These are phyloP conservation scores for Umbelopsis sp. DNA, from an alignment of 192 early-diverging fungal genomes.

Conservation along the genomic window DNA sequence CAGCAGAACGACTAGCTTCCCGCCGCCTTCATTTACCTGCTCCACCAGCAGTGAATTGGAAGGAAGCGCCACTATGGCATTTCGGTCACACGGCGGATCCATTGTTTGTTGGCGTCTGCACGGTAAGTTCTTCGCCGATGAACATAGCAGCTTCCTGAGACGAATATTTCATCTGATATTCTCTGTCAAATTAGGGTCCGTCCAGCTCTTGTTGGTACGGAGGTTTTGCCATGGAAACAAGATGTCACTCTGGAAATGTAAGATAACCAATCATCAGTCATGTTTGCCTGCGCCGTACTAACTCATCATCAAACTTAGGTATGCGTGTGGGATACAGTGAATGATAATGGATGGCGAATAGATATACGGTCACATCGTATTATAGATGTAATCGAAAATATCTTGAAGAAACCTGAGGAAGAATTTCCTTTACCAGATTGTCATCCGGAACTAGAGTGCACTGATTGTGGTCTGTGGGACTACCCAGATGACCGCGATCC, in stretches of 20 bases:
- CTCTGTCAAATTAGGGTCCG: conserved; percentile 23
- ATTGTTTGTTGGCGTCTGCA: conserved; percentile 86
- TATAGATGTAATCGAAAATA: conserved; percentile 72
- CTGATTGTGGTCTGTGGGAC: conserved; percentile 79
- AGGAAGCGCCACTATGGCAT: conserved; percentile 81
- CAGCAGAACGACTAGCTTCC: conserved; percentile 82
- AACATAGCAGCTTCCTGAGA: conserved; percentile 31
- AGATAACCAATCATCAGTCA: neutral
- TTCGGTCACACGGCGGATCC: conserved; percentile 92
- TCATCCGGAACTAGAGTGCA: conserved; percentile 55
- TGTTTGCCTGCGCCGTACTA: neutral
- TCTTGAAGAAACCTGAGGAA: conserved; percentile 45
- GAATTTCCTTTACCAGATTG: conserved; percentile 37
- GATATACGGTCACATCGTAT: conserved; percentile 82
- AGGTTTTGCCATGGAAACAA: conserved; percentile 81
- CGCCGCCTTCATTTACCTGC: conserved; percentile 74
- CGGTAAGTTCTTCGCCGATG: conserved; percentile 29
- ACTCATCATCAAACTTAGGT: conserved; percentile 15
- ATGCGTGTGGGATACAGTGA: conserved; percentile 69
- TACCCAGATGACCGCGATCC: conserved; percentile 42
- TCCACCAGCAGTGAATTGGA: conserved; percentile 49
- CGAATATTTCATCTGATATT: conserved; percentile 35
- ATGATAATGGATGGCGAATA: conserved; percentile 62
- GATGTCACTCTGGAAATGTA: conserved; percentile 80
- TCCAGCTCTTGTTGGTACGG: conserved; percentile 67